Evolutionary conservation across 2,329 filamentous ascomycete species (phyloP), one percentile per base, ranked within the genome.

Genomic region (Immersiporthe knoxdaviesiana): DNA sequence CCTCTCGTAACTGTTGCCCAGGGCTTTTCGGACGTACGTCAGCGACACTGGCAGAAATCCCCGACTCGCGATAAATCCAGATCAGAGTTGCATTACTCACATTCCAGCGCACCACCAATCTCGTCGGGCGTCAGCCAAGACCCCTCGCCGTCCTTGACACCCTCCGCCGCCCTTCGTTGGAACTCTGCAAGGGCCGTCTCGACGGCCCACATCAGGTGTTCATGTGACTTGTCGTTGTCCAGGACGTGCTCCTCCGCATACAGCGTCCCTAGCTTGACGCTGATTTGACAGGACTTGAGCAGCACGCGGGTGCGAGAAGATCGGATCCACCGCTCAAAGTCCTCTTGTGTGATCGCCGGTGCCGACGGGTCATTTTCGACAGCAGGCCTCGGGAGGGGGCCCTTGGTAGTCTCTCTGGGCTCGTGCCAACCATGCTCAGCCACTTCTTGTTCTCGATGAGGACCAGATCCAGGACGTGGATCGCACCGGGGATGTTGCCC

Each of bases 261-360:
- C 11, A 97, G 82, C 74, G 94, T 91, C 41, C 92, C 94, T 8
- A 98, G 85, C 81, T 97, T 97, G 67, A 96, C 88, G 73, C 89
- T 89, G 50, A 95, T 90, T 27, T 88, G 89, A 50, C 97, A 87
- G 3, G 90, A 86, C 77, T 92, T 94, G 71, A 87, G 89, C 67
- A 97, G 81, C 6, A 97, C 81, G 63, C 89, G 88, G 54, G 88
- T 90, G 52, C 92, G 81, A 37, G 70, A 66, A 35, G 70, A 65
- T 37, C 70, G 56, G 11, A 71, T 37, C 70, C 70, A 71, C 74
- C 87, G 86, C 21, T 81, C 82, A 80, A 85, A 89, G 12, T 72
- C 68, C 21, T 69, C 65, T 30, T 61, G 52, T 68, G 41, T 72
- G 18, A 65, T 71, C 50, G 50, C 69, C 68, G 32, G 64, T 30